Evolutionary conservation across 345 rosid species (phyloP), one percentile per base, ranked within the genome.

Genomic region (Hibiscus tridactylites): DNA sequence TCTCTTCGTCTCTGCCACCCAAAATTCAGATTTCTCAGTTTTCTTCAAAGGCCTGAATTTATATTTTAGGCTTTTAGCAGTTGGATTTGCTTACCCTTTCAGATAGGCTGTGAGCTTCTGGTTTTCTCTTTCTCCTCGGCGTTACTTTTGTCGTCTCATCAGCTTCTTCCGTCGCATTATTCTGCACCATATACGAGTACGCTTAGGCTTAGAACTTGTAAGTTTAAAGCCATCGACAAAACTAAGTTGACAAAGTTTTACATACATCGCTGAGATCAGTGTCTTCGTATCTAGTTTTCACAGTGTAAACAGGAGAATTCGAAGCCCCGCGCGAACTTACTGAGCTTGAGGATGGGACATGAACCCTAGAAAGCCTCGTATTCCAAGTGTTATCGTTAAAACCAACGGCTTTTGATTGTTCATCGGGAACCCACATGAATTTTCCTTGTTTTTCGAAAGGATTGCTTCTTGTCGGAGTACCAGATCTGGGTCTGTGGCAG

Each of bases 381-480:
- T 39, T 39, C 44, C 44, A 39, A 7, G 2, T 2, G 44, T 7
- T 39, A 39, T 39, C 44, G 44, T 39, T 39, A 12, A 17, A 65
- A 61, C 77, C 74, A 71, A 74, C 75, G 33, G 88, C 85, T 88
- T 83, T 87, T 47, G 92, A 88, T 50, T 86, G 85, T 78, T 85
- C 87, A 70, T 88, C 92, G 15, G 88, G 90, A 53, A 85, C 67
- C 26, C 70, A 39, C 19, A 21, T 21, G 33, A 31, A 26, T 44
- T 71, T 64, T n/a, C 24, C 76, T 28, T 53, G 70, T 21, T 29
- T 52, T 19, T 61, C 71, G 0, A 65, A 33, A 8, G 61, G 71
- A 50, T 7, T 47, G 39, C 13, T 4, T 5, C 7, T 39, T 9
- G 46, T 24, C n/a, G 73, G 42, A 17, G 44, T 8, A 49, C 42